Percentiles rank a stretch among this genome's conserved stretches.
phyloP scores from a whole-genome alignment of 306 rosid species.

The Alnus rubra region DNA sequence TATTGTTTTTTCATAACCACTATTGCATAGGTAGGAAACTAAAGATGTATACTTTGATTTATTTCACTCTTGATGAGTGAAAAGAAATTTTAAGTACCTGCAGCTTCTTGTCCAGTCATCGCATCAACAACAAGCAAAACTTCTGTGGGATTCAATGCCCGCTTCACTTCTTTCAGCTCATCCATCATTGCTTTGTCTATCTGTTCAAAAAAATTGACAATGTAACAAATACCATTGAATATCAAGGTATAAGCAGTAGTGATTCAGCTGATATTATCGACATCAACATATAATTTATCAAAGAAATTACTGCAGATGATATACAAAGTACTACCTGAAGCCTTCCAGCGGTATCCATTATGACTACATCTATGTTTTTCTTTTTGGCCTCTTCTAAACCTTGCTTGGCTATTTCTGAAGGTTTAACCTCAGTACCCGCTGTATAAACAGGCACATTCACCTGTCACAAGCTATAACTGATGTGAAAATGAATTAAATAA shows the following conservation, averaged over 20 bases:
- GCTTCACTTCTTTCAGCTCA: conserved; percentile 90
- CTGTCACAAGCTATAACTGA: conserved; percentile 62
- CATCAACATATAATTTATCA: conserved; percentile 6
- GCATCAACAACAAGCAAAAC: conserved; percentile 98
- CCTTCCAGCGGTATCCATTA: conserved; percentile 98
- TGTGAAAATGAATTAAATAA: conserved; percentile 22
- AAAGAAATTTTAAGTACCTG: conserved; percentile 56
- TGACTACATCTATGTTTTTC: conserved; percentile 83
- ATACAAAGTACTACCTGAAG: conserved; percentile 71
- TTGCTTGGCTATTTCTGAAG: conserved; percentile 82
- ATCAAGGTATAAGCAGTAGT: conserved; percentile 17
- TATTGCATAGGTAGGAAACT: background rate
- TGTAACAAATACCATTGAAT: conserved; percentile 19
- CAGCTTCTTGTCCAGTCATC: conserved; percentile 99
- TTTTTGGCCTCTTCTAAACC: conserved; percentile 93
- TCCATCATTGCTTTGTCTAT: conserved; percentile 98
- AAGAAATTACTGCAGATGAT: conserved; percentile 8
- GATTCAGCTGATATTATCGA: background rate
- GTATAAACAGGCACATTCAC: conserved; percentile 90
- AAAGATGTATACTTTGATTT: background rate
- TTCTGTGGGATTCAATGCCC: conserved; percentile 77
- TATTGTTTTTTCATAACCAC: background rate
- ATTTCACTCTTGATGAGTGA: conserved; percentile 1
- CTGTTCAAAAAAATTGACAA: conserved; percentile 38
- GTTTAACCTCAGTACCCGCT: conserved; percentile 87